Evolutionary conservation across 2,329 filamentous ascomycete species (phyloP).

Genomic region (Metarhizium anisopliae): DNA sequence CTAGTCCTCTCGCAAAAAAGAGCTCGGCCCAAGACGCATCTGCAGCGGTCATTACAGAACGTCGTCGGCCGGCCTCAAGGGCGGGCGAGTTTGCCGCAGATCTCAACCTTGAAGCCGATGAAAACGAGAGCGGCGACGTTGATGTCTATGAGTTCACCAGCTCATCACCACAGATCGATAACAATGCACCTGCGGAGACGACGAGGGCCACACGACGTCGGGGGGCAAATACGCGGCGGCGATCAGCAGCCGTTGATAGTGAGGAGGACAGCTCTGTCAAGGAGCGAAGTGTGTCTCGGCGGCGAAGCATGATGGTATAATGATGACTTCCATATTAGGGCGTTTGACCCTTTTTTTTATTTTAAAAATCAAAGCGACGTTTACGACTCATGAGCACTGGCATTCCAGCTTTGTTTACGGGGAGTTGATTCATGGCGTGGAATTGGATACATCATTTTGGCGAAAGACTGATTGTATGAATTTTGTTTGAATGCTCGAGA

Average conservation of each 20-base stretch:
- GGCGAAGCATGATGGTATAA: conserved; percentile 53
- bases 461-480: conserved; percentile 15
- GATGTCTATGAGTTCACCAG: conserved; percentile 49
- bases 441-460: conserved; percentile 14
- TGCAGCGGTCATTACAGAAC: conserved; percentile 26
- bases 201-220: conserved; percentile 21
- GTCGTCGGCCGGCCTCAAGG: conserved; percentile 30
- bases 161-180: conserved; percentile 32
- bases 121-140: conserved; percentile 15
- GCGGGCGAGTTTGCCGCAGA: conserved; percentile 4
- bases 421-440: background rate
- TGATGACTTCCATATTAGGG: conserved; percentile 32
- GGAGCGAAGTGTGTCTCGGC: conserved; percentile 29
- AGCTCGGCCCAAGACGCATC: conserved; percentile 20
- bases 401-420: background rate
- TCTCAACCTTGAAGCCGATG: conserved; percentile 1
- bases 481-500: conserved; percentile 19
- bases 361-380: conserved; percentile 2
- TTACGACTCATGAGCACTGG: conserved; percentile 3
- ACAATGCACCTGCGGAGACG: conserved; percentile 17
- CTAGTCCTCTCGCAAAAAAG: conserved; percentile 35
- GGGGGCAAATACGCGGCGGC: conserved; percentile 25
- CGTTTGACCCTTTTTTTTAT: background rate
- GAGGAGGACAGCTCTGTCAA: conserved; percentile 22
- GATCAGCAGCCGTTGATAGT: conserved; percentile 28